Evolutionary conservation across 352 stramenopile genomes (phyloP), one percentile per base, ranked within the genome.

Genomic region (Phytophthora ramorum): DNA sequence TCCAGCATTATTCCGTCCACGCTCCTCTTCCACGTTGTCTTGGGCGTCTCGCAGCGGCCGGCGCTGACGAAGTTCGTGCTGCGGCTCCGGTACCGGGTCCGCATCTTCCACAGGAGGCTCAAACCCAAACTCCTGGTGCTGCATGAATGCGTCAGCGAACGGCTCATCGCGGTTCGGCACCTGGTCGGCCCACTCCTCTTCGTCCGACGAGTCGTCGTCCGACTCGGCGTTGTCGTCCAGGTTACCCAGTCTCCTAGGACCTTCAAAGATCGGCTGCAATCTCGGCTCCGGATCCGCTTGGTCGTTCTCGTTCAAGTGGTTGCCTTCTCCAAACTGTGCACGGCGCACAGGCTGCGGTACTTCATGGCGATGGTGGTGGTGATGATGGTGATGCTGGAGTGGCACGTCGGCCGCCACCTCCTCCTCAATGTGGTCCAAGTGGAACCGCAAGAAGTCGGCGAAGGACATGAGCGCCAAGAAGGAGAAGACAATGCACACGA

Each of bases 381-480:
- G 22, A 24, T 24, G 47, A 17, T 73, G 63, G 1, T 67, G 51
- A 22, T 77, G 48, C 14, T 77, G 71, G 0, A 75, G 19, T 71
- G 67, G 17, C 26, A 66, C 66, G 2, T 84, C 62, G 0, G 81
- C 88, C 12, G 83, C 75, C 9, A 73, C 62, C 6, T 75, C 71
- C 37, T 95, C 85, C 17, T 95, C 87, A 24, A 92, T 90, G 50
- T 96, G 73, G 63, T 97, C 90, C 70, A 96, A 80, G 52, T 97
- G 87, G 75, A 97, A 97, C 55, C 93, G 79, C 55, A 97, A 72
- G 62, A 98, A 98, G 60, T 97, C 93, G 5, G 90, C 87, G 68
- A 97, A 97, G 38, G 92, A 98, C 94, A 98, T 98, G 20, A 98
- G 73, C 63, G 88, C 91, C 28, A 98, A 75, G 74, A 98, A 98